Conservation (phyloP, 225 moss, liverwort and hornwort species). For the Climacium dendroides region DNA sequence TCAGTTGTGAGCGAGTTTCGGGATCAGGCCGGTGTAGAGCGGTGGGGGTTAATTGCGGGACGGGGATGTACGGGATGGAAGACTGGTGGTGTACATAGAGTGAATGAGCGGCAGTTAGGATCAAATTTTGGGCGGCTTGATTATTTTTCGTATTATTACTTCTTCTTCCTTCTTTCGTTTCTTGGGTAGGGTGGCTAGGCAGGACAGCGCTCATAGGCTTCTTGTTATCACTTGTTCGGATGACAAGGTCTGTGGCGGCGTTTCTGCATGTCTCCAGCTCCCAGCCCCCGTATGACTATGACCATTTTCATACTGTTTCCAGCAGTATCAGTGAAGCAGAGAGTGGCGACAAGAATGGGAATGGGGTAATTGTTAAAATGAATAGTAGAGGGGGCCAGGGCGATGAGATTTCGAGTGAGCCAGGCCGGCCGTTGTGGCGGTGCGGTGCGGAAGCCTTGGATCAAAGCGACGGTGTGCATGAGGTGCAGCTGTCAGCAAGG, state of each 20-base stretch:
- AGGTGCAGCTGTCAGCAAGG: neutral
- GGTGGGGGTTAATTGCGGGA: neutral
- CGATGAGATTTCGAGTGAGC: constrained; percentile 2
- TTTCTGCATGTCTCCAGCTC: constrained; percentile 32
- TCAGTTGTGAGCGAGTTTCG: neutral
- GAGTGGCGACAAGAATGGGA: neutral
- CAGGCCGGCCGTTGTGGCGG: neutral
- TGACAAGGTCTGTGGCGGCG: constrained; percentile 41
- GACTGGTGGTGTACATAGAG: neutral
- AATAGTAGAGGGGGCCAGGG: neutral
- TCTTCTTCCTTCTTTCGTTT: neutral
- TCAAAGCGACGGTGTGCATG: neutral
- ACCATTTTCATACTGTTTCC: neutral
- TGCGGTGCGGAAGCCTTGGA: neutral
- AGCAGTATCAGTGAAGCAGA: neutral
- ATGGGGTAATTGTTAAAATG: constrained; percentile 1
- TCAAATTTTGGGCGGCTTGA: neutral
- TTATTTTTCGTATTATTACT: neutral
- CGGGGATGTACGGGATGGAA: neutral
- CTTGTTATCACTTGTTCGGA: constrained; percentile 4
- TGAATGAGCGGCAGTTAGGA: neutral
- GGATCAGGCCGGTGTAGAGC: neutral
- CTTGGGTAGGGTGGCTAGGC: neutral
- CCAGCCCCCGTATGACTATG: neutral
- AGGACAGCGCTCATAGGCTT: neutral